Evolutionary conservation across 768 basidiomycete genomes (phyloP).

Genomic region (Mycena floridula): DNA sequence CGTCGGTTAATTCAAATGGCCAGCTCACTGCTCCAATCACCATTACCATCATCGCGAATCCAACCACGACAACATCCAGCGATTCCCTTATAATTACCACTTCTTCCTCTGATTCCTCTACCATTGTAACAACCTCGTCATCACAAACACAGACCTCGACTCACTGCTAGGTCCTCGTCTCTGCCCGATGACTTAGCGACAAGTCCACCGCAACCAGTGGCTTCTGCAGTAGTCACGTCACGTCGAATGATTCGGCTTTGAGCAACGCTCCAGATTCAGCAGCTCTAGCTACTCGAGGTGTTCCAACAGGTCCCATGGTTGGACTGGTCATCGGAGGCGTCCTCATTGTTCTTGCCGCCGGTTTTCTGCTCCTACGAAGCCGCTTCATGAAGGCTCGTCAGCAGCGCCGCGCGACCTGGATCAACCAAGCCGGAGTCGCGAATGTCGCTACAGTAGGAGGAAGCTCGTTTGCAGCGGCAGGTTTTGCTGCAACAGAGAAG

Average conservation of each 20-base stretch:
- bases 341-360: slow-evolving; percentile 29
- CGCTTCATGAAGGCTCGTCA: slow-evolving; percentile 37
- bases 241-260: background rate
- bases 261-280: no score
- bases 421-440: slow-evolving; percentile 20
- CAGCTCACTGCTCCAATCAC: no score
- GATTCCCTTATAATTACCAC: no score
- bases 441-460: slow-evolving; percentile 11
- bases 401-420: slow-evolving; percentile 29
- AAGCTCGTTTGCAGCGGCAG: slow-evolving; percentile 3
- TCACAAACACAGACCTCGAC: no score
- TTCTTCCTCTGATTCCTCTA: no score
- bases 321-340: slow-evolving; percentile 43
- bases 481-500: slow-evolving; percentile 1
- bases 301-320: slow-evolving; percentile 47
- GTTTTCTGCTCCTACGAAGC: slow-evolving; percentile 45
- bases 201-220: no score
- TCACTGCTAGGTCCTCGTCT: no score
- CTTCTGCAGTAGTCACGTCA: background rate
- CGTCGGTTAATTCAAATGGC: no score
- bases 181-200: no score
- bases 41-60: no score
- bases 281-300: slow-evolving; percentile 5
- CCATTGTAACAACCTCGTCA: no score
- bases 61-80: no score